phyloP scores from a whole-genome alignment of 352 stramenopile genomes.

The Thraustotheca clavata region DNA sequence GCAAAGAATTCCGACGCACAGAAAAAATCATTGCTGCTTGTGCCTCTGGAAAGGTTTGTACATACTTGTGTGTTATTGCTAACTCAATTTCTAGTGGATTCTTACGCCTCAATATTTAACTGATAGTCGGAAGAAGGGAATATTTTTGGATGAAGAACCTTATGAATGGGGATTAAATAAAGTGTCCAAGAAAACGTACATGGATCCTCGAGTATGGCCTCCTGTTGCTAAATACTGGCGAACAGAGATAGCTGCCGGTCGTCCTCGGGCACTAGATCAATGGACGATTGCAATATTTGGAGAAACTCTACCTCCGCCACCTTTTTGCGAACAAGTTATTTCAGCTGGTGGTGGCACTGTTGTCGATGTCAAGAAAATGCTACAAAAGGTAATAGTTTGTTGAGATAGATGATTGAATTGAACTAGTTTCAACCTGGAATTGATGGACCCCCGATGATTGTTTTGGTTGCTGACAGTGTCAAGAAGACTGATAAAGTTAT shows the following conservation, averaged over 20 bases:
- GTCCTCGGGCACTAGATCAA: slow-evolving; percentile 48
- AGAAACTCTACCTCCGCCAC: slow-evolving; percentile 57
- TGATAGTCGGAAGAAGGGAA: slow-evolving; percentile 41
- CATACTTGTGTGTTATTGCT: background rate
- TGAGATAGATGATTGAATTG: background rate
- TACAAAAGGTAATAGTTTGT: background rate
- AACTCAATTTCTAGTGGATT: slow-evolving; percentile 51
- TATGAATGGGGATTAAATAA: slow-evolving; percentile 64
- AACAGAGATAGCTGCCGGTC: slow-evolving; percentile 33
- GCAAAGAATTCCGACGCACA: slow-evolving; percentile 76
- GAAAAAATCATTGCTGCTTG: slow-evolving; percentile 83
- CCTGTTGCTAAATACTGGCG: slow-evolving; percentile 54
- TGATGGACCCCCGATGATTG: slow-evolving; percentile 21
- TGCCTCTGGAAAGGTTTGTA: slow-evolving; percentile 63
- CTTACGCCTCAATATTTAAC: slow-evolving; percentile 76
- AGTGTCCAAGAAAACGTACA: slow-evolving; percentile 38
- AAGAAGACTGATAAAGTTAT: slow-evolving; percentile 37
- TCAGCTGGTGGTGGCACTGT: slow-evolving; percentile 43
- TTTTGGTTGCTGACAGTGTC: slow-evolving; percentile 33
- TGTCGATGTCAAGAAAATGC: slow-evolving; percentile 18
- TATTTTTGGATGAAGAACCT: slow-evolving; percentile 58
- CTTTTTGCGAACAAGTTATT: slow-evolving; percentile 77
- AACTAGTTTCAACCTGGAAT: background rate
- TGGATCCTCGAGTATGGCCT: slow-evolving; percentile 72
- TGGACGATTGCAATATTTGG: slow-evolving; percentile 71